These are phyloP conservation scores for Discostella stelligera DNA, from an alignment of 352 stramenopile genomes.

Conservation along the genomic window DNA sequence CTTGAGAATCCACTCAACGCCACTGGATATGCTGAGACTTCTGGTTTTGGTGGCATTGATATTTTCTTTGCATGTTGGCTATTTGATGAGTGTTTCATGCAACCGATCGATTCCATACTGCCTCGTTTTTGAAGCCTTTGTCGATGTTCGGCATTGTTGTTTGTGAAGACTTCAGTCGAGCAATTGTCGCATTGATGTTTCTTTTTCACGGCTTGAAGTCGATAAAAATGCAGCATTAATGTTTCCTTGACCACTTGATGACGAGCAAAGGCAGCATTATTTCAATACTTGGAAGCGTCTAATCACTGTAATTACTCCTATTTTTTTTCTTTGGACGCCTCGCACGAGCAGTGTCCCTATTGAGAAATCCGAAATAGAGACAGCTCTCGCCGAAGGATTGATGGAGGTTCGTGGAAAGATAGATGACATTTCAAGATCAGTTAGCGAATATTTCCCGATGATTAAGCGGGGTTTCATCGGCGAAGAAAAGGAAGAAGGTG, in stretches of 20 bases:
- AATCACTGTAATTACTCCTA: conserved; percentile 32
- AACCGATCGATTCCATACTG: conserved; percentile 13
- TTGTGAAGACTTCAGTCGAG: not conserved
- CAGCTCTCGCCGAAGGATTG: conserved; percentile 4
- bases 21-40: conserved; percentile 7
- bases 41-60: conserved; percentile 22
- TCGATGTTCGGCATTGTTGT: too few species aligned
- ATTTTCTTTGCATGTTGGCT: conserved; percentile 7
- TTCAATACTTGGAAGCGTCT: conserved; percentile 13
- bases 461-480: conserved; percentile 69
- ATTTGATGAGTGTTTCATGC: conserved; percentile 12
- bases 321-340: conserved; percentile 22
- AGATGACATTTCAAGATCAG: conserved; percentile 34
- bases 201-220: conserved; percentile 20
- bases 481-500: conserved; percentile 61
- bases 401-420: conserved; percentile 20
- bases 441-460: conserved; percentile 78
- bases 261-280: conserved; percentile 15
- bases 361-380: conserved; percentile 13
- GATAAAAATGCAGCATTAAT: not conserved
- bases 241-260: conserved; percentile 26
- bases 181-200: not conserved
- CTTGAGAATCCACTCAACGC: conserved; percentile 22
- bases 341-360: not conserved
- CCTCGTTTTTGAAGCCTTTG: conserved; percentile 3